Percentiles rank a stretch among this genome's conserved stretches.
Evolutionary conservation across 225 moss, liverwort and hornwort species (phyloP).

Genomic region (Ulota crispa): DNA sequence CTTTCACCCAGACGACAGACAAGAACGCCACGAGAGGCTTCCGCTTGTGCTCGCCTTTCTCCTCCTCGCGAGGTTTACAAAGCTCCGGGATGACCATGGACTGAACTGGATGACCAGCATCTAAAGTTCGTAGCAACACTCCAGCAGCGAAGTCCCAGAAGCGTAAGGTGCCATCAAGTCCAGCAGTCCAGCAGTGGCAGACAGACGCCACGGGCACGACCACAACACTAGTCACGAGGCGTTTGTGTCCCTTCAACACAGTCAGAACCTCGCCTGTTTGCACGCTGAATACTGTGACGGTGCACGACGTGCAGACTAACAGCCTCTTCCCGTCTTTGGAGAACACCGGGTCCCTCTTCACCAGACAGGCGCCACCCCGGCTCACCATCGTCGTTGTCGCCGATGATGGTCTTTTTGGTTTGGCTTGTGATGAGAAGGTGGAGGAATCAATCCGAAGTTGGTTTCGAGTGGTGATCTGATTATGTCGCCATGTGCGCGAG

Average conservation of each 20-base stretch:
- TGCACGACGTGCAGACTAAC: conserved; percentile 72
- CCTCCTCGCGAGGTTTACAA: conserved; percentile 33
- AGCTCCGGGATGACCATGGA: conserved; percentile 77
- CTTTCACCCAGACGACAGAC: conserved; percentile 55
- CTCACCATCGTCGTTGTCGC: conserved; percentile 34
- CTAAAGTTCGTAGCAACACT: conserved; percentile 36
- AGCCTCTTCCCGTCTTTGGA: conserved; percentile 81
- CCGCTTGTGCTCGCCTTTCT: conserved; percentile 29
- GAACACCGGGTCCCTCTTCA: conserved; percentile 61
- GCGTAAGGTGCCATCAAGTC: conserved; percentile 73
- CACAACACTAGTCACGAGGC: conserved; percentile 56
- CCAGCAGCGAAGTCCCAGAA: conserved; percentile 68
- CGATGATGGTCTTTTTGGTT: neutral
- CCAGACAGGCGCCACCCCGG: conserved; percentile 65
- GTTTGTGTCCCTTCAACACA: conserved; percentile 52
- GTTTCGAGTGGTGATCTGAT: neutral
- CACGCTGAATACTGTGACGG: conserved; percentile 80
- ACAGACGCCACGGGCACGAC: conserved; percentile 39
- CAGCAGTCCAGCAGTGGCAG: conserved; percentile 81
- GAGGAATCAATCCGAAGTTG: too few species aligned
- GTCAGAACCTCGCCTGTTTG: conserved; percentile 58
- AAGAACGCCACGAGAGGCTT: conserved; percentile 50
- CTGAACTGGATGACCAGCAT: conserved; percentile 32
- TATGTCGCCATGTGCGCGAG: conserved; percentile 18
- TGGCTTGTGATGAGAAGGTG: neutral